Evolutionary conservation across 1,284 basidiomycete genomes (phyloP), one percentile per base, ranked within the genome.

Genomic region (Sphaerobolus stellatus): DNA sequence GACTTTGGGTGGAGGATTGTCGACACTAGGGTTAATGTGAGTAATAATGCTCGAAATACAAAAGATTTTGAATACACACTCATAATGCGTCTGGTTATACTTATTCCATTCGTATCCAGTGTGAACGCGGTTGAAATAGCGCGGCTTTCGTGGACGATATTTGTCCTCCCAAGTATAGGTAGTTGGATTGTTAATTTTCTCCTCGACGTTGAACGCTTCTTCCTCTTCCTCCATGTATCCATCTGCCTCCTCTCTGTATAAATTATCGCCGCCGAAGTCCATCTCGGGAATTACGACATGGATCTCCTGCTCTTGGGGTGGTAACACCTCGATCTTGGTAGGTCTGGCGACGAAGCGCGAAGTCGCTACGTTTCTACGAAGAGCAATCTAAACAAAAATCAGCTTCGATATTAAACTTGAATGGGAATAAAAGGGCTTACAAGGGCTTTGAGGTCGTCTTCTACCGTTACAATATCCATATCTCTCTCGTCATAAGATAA

Each of bases 41-140:
- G 30, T 51, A 30, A 18, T 20, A 55, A 31, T 18, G 5, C 40
- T 43, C n/a, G 34, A n/a, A 46, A 40, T 58, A 43, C 31, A 27
- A 9, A 5, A 38, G 13, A 25, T 41, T 20, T 16, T 8, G 41
- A 16, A 43, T 11, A 83, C 86, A 60, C 76, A 94, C 92, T 98
- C 95, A 69, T 98, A 98, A 72, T 98, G 94, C 4, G 94, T 97
- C 70, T 98, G 94, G 68, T 98, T 98, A 73, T 98, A 98, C 77
- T 97, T 96, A 77, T 97, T 99, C 97, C 97, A 99, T 70, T 99
- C 97, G 69, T 96, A 99, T n/a, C 97, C 97, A n/a, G 97, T 99
- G 67, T 98, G 94, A 30, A 99, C 96, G 57, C 96, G 89, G 71
- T 99, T 99, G 76, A 99, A 98, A 78, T 98, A 99, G 60, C 96